phyloP scores from a whole-genome alignment of 768 basidiomycete genomes.

The Inosperma sp. region DNA sequence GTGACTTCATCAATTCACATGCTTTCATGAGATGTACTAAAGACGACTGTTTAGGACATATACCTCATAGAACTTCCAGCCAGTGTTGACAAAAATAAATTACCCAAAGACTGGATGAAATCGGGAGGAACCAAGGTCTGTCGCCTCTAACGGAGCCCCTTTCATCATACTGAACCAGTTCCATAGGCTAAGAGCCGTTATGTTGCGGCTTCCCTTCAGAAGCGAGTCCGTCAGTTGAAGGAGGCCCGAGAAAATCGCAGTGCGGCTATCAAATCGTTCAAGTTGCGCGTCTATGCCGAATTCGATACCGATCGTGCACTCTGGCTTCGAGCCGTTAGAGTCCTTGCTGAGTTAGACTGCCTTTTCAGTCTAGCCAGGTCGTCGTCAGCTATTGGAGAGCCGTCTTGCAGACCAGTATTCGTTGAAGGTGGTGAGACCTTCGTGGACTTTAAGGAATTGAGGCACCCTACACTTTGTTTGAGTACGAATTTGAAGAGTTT shows the following conservation, averaged over 20 bases:
- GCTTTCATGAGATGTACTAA: neutral
- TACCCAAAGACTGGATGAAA: conserved; percentile 86
- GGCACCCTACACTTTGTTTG: conserved; percentile 82
- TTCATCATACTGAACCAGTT: neutral
- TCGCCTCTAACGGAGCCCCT: neutral
- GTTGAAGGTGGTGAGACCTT: conserved; percentile 76
- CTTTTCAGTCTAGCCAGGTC: conserved; percentile 87
- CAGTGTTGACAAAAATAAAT: conserved; percentile 43
- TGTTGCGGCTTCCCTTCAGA: conserved; percentile 65
- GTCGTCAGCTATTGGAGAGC: conserved; percentile 86
- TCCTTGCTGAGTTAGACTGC: conserved; percentile 95
- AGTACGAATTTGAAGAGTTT: conserved; percentile 63
- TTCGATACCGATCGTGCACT: conserved; percentile 76
- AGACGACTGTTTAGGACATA: conserved; percentile 60
- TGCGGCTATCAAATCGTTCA: conserved; percentile 78
- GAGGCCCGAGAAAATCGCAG: conserved; percentile 90
- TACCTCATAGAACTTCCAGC: conserved; percentile 77
- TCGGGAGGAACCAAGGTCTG: conserved; percentile 72
- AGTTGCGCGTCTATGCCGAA: conserved; percentile 68
- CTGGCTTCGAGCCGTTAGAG: conserved; percentile 80
- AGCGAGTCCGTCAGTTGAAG: conserved; percentile 76
- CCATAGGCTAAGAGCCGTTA: conserved; percentile 69
- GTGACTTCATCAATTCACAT: conserved; percentile 31
- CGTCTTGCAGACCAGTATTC: conserved; percentile 87
- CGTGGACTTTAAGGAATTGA: conserved; percentile 82